Percentiles rank a stretch among this genome's conserved stretches.
phyloP scores from a whole-genome alignment of 1,139 yeast species.

The Candida sojae region DNA sequence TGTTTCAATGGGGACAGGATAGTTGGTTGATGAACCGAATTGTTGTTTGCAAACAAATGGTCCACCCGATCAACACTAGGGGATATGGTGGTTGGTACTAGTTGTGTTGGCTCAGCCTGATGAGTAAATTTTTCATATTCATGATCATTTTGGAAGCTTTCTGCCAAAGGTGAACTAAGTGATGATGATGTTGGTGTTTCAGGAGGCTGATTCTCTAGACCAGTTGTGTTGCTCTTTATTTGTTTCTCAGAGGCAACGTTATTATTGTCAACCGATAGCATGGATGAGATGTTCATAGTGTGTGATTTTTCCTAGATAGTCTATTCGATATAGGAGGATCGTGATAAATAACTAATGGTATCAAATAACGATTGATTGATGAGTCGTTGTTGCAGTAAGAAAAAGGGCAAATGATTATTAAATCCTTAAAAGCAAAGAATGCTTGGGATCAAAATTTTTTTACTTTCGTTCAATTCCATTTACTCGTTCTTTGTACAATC shows the following conservation, averaged over 20 bases:
- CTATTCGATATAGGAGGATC: neutral
- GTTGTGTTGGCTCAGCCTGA: neutral
- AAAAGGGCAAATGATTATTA: neutral
- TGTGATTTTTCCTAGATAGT: neutral
- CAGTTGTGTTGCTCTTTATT: neutral
- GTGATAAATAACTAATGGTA: neutral
- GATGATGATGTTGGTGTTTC: constrained; percentile 1
- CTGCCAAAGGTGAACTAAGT: neutral
- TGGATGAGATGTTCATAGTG: constrained; percentile 42
- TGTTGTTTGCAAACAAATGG: neutral
- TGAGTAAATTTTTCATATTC: neutral
- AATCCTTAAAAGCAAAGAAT: neutral
- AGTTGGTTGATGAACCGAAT: neutral
- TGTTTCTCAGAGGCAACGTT: neutral
- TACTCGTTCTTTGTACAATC: constrained; percentile 1
- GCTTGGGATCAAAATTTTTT: constrained; percentile 1
- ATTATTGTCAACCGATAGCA: constrained; percentile 32
- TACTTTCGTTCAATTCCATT: constrained; percentile 1
- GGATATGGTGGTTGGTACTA: neutral
- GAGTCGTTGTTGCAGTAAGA: neutral
- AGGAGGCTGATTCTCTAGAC: constrained; percentile 2
- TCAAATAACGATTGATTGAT: neutral
- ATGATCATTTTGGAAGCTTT: neutral
- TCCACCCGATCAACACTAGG: neutral
- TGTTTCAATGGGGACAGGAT: constrained; percentile 2